phyloP scores from a whole-genome alignment of 2,329 filamentous ascomycete species.

The Fusarium veterinarium region DNA sequence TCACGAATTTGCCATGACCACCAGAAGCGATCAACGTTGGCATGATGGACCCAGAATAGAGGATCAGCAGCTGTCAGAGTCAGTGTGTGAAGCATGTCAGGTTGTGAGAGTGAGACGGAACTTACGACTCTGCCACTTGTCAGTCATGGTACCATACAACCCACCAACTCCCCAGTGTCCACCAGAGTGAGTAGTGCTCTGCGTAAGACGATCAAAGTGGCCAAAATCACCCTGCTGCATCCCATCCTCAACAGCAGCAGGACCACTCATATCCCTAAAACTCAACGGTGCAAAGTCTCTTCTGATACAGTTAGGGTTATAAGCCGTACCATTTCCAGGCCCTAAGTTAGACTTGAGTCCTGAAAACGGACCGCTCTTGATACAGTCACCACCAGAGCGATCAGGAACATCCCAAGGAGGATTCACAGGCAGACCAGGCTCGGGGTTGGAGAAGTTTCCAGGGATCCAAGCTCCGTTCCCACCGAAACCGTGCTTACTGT shows the following conservation, averaged over 20 bases:
- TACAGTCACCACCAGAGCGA: slow-evolving; percentile 40
- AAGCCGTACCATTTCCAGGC: slow-evolving; percentile 8
- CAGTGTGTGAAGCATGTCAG: not conserved
- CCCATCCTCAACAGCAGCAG: slow-evolving; percentile 22
- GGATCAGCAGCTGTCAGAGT: slow-evolving; percentile 34
- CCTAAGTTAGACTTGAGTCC: slow-evolving; percentile 22
- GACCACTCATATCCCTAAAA: slow-evolving; percentile 23
- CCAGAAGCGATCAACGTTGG: slow-evolving; percentile 46
- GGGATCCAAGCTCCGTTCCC: slow-evolving; percentile 30
- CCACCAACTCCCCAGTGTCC: slow-evolving; percentile 45
- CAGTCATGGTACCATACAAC: slow-evolving; percentile 42
- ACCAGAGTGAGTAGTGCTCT: slow-evolving; percentile 43
- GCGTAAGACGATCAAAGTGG: slow-evolving; percentile 33
- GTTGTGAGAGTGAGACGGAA: fast-evolving
- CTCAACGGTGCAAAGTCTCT: slow-evolving; percentile 28
- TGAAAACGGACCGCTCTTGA: slow-evolving; percentile 42
- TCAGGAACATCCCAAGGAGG: slow-evolving; percentile 31
- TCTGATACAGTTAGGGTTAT: slow-evolving; percentile 22
- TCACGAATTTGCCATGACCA: slow-evolving; percentile 34
- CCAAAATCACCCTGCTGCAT: slow-evolving; percentile 41
- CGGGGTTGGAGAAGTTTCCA: slow-evolving; percentile 24
- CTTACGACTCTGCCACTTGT: slow-evolving; percentile 32
- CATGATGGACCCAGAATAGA: slow-evolving; percentile 47
- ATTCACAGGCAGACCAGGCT: slow-evolving; percentile 26
- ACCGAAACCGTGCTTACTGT: slow-evolving; percentile 39